phyloP scores from a whole-genome alignment of 306 rosid species.

The Aeschynomene evenia region DNA sequence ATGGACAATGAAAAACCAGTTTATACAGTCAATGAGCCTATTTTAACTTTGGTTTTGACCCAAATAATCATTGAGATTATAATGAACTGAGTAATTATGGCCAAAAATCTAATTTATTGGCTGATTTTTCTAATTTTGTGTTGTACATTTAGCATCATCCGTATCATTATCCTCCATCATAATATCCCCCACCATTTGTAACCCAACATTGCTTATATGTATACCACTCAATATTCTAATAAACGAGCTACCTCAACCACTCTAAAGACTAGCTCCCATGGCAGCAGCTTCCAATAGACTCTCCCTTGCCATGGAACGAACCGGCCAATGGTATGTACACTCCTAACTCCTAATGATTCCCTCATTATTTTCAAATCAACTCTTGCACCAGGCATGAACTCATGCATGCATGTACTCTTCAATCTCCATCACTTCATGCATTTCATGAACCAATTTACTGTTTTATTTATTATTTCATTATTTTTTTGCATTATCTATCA shows the following conservation, averaged over 20 bases:
- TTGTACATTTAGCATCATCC: no score
- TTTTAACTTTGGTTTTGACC: no score
- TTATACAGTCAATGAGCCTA: no score
- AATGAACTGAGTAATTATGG: no score
- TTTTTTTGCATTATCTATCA: not conserved
- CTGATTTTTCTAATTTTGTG: no score
- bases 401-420: constrained; percentile 16
- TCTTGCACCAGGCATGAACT: not conserved
- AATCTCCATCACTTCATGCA: not conserved
- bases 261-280: constrained; percentile 29
- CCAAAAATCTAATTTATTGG: no score
- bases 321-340: constrained; percentile 76
- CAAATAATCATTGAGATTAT: no score
- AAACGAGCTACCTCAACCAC: not conserved
- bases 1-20: no score
- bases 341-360: not conserved
- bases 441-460: not conserved
- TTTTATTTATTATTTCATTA: not conserved
- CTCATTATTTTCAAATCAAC: not conserved
- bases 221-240: not conserved
- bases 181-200: constrained; percentile 18
- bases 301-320: constrained; percentile 84
- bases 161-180: no score
- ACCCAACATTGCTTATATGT: not conserved
- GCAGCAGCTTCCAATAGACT: constrained; percentile 50